Evolutionary conservation across 306 rosid species (phyloP), one percentile per base, ranked within the genome.

Genomic region (Lablab purpureus): DNA sequence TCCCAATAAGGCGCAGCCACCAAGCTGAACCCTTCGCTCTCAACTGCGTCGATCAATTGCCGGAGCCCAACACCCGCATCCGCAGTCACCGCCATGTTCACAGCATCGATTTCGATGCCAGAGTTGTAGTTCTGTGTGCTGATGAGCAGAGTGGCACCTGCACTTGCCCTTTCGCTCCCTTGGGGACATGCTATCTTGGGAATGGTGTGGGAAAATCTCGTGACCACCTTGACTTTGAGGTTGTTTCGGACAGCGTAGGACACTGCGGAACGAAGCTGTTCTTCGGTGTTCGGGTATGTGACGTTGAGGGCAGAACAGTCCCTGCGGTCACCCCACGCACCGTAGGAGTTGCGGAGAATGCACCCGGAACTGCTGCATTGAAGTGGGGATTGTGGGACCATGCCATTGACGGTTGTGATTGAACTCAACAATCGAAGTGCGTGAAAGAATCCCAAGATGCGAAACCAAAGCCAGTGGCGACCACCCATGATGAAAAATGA

Each of bases 261-360:
- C 3, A 93, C 89, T 10, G 94, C 88, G 10, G 17, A 37, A 25
- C 78, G 92, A 14, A 93, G 87, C 58, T 88, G 78, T 46, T 88
- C 84, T 50, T 93, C 91, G 2, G 91, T 82, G 17, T 84, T 71
- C 5, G 97, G 96, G 85, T 87, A 88, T 0, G 90, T 79, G 9
- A 78, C 83, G 7, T 77, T 79, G 9, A 63, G 55, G 1, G 80
- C 90, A 4, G 82, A 72, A 54, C 94, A 93, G 14, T 60, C 79
- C 14, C 82, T 79, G 12, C 94, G 84, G 71, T 93, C 94, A 1
- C 84, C 85, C 97, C 97, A 91, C 10, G 71, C 77, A n/a, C 92
- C 92, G 10, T 93, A 93, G 73, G 94, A 71, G 85, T 89, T 93
- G 78, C n/a, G 43, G 73, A 93, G 88, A 21, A 73, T 93, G 84